Percentiles rank a stretch among this genome's conserved stretches.
These are phyloP conservation scores for Arabis alpina DNA, from an alignment of 345 rosid species.

Conservation along the genomic window DNA sequence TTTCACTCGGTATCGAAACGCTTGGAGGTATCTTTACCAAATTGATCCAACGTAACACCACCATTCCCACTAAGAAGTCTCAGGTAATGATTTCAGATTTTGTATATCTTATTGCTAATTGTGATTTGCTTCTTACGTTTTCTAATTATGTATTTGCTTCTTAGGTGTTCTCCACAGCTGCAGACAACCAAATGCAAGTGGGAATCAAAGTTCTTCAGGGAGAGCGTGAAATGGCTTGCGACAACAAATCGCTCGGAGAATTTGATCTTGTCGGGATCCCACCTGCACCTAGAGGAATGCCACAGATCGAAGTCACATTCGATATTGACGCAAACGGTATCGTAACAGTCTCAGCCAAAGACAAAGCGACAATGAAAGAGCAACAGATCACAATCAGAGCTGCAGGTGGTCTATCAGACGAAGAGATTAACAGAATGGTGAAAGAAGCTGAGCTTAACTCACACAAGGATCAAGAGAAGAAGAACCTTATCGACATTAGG, in stretches of 20 bases:
- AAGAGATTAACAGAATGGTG: constrained; percentile 57
- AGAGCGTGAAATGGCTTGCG: constrained; percentile 56
- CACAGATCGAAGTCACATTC: constrained; percentile 55
- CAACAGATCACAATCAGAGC: constrained; percentile 57
- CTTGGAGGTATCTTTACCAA: constrained; percentile 60
- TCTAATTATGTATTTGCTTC: constrained; percentile 9
- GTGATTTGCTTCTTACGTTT: neutral
- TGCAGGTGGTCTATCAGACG: constrained; percentile 54
- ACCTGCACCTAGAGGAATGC: constrained; percentile 53
- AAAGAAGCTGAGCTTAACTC: constrained; percentile 55
- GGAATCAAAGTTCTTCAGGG: constrained; percentile 58
- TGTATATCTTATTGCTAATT: neutral
- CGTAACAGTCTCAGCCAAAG: constrained; percentile 54
- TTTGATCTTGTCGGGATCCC: constrained; percentile 57
- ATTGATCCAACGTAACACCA: constrained; percentile 56
- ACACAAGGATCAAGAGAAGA: constrained; percentile 54
- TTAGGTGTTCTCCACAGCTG: constrained; percentile 45
- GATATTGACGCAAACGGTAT: constrained; percentile 61
- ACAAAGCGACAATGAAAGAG: constrained; percentile 51
- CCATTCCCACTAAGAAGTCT: constrained; percentile 64
- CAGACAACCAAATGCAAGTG: constrained; percentile 55
- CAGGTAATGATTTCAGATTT: constrained; percentile 41
- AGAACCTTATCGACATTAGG: constrained; percentile 49
- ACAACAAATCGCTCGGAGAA: constrained; percentile 56
- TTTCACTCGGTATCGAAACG: constrained; percentile 59